A percentile compares a stretch with the other conserved stretches of the same genome.
Conservation (phyloP, 352 stramenopile genomes). For the Peronospora belbahrii region DNA sequence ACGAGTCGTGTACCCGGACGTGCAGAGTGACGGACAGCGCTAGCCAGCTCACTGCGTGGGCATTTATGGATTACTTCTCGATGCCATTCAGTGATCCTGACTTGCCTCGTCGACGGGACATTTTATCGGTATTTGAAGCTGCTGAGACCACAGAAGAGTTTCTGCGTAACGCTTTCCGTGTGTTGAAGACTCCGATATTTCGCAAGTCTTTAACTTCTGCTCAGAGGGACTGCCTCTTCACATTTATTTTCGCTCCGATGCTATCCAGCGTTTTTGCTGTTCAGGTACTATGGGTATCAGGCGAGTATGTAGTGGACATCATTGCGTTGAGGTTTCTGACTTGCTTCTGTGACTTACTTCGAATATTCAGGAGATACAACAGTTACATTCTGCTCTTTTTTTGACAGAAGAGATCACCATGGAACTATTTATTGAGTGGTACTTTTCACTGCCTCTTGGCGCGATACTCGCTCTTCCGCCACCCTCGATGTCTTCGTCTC, state of each 20-base stretch:
- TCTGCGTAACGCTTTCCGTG: conserved; percentile 34
- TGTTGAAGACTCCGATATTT: conserved; percentile 46
- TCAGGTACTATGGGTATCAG: conserved; percentile 33
- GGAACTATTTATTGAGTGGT: conserved; percentile 75
- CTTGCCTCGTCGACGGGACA: conserved; percentile 46
- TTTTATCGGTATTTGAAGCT: conserved; percentile 56
- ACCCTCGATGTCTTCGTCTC: conserved; percentile 57
- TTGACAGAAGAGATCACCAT: conserved; percentile 41
- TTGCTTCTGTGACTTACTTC: background rate
- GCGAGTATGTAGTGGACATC: background rate
- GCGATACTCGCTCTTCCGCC: conserved; percentile 48
- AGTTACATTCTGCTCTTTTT: conserved; percentile 53
- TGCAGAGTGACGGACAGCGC: conserved; percentile 34
- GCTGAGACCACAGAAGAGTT: conserved; percentile 55
- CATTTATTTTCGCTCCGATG: conserved; percentile 61
- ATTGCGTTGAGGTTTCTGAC: conserved; percentile 4
- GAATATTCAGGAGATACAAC: conserved; percentile 48
- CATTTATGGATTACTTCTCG: conserved; percentile 78
- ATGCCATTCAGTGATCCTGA: conserved; percentile 66
- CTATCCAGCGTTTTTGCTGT: conserved; percentile 76
- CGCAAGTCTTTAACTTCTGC: conserved; percentile 28
- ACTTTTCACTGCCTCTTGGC: conserved; percentile 61
- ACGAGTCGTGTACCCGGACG: conserved; percentile 38
- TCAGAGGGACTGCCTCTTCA: conserved; percentile 39
- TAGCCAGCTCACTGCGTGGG: conserved; percentile 45